Base-by-base conservation (phyloP, 345 rosid species). In the Corchorus olitorius region DNA sequence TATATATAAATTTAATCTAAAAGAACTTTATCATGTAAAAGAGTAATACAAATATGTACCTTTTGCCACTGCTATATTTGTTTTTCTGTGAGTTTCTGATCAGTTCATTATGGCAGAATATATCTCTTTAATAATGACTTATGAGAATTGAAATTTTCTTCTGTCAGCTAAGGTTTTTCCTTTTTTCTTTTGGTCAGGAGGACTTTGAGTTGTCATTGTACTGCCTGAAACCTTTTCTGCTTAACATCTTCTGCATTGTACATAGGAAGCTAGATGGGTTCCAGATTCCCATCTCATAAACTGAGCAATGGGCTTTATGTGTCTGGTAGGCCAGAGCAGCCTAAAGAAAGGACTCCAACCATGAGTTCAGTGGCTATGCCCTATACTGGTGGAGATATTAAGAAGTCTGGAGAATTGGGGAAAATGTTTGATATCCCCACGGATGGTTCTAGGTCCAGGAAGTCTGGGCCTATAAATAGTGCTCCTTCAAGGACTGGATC, bases 301-400 rank as follows among this genome's bases (percentile, higher is more conserved):
- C 89, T 91, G 73, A 85, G 97, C 83, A 91, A 88, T 80, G 98
- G 98, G 80, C 94, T 94, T 34, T 91, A 89, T 75, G 98, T 94
- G 49, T 94, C 98, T 0, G 97, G 97, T 79, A 88, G 93, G 77
- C 96, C 91, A 9, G 98, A 94, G 80, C 98, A 90, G 84, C 93
- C 94, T 2, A 94, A 94, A 77, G 97, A 93, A 83, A 88, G 89
- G 77, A 58, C 89, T 74, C 97, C 97, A 17, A 92, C 94, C 66
- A 91, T 92, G 97, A 93, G 91, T 71, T 91, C 94, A 12, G 89
- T 80, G 14, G 93, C 97, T 77, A 88, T 92, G 97, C 98, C 98
- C 20, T 94, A 94, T 80, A 94, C 94, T 5, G 97, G 98, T 58
- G 98, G 98, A 67, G 94, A 94, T 79, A 91, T 94, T 35, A 94